These are phyloP conservation scores for Martiniozyma asiatica DNA, from an alignment of 1,139 yeast species.

Conservation along the genomic window DNA sequence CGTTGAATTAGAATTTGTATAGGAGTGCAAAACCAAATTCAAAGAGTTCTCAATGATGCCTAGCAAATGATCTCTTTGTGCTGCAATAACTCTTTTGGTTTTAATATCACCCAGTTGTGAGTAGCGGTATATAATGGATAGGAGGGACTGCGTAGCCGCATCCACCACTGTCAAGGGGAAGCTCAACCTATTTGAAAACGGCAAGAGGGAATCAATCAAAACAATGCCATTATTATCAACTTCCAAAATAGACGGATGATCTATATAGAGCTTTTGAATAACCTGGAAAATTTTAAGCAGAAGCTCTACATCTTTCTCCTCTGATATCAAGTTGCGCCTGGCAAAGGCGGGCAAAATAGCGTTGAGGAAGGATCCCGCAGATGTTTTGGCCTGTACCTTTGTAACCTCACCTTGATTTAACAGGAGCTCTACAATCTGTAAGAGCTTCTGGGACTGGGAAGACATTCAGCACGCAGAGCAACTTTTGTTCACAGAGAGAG, in stretches of 20 bases:
- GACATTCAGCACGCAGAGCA: too few relatives aligned
- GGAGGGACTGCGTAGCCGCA: constrained; percentile 2
- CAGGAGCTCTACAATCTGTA: constrained; percentile 1
- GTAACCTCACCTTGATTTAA: constrained; percentile 1
- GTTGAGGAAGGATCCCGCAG: constrained; percentile 3
- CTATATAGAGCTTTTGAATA: constrained; percentile 1
- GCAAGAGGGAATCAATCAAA: constrained; percentile 13
- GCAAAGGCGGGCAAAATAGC: constrained; percentile 4
- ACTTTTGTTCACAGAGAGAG: too few relatives aligned
- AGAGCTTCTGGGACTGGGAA: constrained; percentile 3
- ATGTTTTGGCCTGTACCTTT: constrained; percentile 2
- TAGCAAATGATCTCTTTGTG: constrained; percentile 11
- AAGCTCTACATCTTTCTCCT: constrained; percentile 1
- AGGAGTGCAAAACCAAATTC: constrained; percentile 8
- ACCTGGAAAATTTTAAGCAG: constrained; percentile 3
- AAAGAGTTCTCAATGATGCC: constrained; percentile 12
- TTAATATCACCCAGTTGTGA: constrained; percentile 1
- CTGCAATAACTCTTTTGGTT: constrained; percentile 4
- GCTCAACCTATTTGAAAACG: constrained; percentile 16
- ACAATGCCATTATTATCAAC: constrained; percentile 12
- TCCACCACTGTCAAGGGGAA: constrained; percentile 10
- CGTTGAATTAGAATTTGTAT: constrained; percentile 8
- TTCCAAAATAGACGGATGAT: constrained; percentile 9
- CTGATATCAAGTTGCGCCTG: background rate
- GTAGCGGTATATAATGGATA: constrained; percentile 1